Evolutionary conservation across 1,284 basidiomycete genomes (phyloP).

Genomic region (Schizophyllum amplum): DNA sequence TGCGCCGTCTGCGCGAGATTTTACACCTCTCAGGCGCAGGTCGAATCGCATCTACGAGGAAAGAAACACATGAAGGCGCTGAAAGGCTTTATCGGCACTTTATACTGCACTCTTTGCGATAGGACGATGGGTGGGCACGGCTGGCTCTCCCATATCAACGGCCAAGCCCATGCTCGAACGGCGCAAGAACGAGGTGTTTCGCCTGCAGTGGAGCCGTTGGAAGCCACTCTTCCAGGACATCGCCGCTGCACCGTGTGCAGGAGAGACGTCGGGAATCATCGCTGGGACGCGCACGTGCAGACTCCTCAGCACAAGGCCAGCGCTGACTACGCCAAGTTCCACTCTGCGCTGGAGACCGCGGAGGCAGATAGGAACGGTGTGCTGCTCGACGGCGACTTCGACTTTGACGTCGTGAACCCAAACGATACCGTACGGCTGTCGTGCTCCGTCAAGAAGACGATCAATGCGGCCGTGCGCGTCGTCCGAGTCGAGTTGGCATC

Average conservation of each 20-base stretch:
- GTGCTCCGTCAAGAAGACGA: not conserved
- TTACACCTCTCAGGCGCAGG: slow-evolving; percentile 17
- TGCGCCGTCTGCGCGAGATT: slow-evolving; percentile 31
- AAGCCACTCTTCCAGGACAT: too few relatives aligned
- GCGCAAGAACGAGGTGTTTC: too few relatives aligned
- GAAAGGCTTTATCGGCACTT: slow-evolving; percentile 12
- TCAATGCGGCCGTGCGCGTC: not conserved
- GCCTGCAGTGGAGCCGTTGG: too few relatives aligned
- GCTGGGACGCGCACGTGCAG: slow-evolving; percentile 26
- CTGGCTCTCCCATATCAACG: too few relatives aligned
- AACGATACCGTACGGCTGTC: not conserved
- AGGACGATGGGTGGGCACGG: slow-evolving; percentile 20
- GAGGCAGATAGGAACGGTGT: slow-evolving; percentile 26
- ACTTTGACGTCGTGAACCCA: slow-evolving; percentile 25
- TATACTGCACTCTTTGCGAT: slow-evolving; percentile 25
- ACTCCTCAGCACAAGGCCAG: slow-evolving; percentile 24
- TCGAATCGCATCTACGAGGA: slow-evolving; percentile 20
- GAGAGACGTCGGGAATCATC: not conserved
- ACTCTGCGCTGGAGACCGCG: slow-evolving; percentile 21
- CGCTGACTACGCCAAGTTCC: slow-evolving; percentile 22
- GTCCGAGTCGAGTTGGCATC: not conserved
- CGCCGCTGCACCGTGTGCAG: too few relatives aligned
- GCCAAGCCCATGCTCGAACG: too few relatives aligned
- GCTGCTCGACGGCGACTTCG: slow-evolving; percentile 20
- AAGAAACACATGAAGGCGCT: slow-evolving; percentile 19